Percentiles rank a stretch among this genome's conserved stretches.
Evolutionary conservation across 2,329 filamentous ascomycete genomes (phyloP).

Genomic region (Aspergillus sp.): DNA sequence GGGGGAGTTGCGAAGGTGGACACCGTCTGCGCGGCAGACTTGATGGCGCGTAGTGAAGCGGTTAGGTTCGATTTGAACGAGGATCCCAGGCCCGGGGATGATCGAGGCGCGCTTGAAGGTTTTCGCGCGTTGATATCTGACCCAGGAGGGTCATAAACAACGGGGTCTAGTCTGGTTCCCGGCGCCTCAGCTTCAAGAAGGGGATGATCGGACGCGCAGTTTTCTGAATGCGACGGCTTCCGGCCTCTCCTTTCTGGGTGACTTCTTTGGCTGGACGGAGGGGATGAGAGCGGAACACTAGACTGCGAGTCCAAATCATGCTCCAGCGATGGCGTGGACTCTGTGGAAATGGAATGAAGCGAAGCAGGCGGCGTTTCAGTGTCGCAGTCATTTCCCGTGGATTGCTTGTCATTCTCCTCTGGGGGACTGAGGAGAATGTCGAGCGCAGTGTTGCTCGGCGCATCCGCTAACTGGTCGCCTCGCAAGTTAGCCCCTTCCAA

Average conservation of each 20-base stretch:
- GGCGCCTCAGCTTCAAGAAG: constrained; percentile 36
- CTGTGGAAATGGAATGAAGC: constrained; percentile 46
- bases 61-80: constrained; percentile 57
- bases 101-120: constrained; percentile 19
- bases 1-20: constrained; percentile 47
- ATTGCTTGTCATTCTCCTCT: constrained; percentile 34
- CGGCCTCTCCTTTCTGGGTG: constrained; percentile 35
- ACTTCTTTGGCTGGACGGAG: constrained; percentile 29
- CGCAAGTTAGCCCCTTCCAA: constrained; percentile 43
- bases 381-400: constrained; percentile 33
- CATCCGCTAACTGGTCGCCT: constrained; percentile 36
- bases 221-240: constrained; percentile 43
- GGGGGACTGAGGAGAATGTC: constrained; percentile 48
- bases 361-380: constrained; percentile 35
- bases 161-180: constrained; percentile 11
- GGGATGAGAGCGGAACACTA: constrained; percentile 35
- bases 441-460: constrained; percentile 38
- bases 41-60: constrained; percentile 52
- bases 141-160: constrained; percentile 5
- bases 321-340: constrained; percentile 49
- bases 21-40: constrained; percentile 52
- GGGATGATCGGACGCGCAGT: constrained; percentile 50
- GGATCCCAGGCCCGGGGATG: constrained; percentile 34
- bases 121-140: constrained; percentile 9
- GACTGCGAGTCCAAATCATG: constrained; percentile 41